These are phyloP conservation scores for Saccharomycopsis crataegensis DNA, from an alignment of 1,139 yeast species.

Conservation along the genomic window DNA sequence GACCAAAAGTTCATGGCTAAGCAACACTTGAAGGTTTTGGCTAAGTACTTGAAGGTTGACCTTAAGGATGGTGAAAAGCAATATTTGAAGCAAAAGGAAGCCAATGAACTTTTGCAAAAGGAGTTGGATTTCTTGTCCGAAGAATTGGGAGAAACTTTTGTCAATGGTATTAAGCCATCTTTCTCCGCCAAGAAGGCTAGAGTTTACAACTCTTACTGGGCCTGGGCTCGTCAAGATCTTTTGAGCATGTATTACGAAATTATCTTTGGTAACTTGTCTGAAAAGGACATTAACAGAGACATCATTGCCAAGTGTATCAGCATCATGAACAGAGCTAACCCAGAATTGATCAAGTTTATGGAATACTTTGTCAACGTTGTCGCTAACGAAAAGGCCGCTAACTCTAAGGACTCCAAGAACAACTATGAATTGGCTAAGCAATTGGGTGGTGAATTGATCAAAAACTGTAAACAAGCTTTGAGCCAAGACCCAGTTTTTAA, in stretches of 20 bases:
- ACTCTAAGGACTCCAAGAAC: slow-evolving; percentile 23
- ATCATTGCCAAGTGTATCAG: slow-evolving; percentile 94
- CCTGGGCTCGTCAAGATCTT: slow-evolving; percentile 98
- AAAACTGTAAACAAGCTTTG: slow-evolving; percentile 86
- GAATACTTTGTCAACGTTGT: slow-evolving; percentile 94
- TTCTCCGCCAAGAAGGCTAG: slow-evolving; percentile 92
- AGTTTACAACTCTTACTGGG: slow-evolving; percentile 96
- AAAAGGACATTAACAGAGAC: slow-evolving; percentile 78
- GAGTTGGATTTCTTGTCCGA: slow-evolving; percentile 90
- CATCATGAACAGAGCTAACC: slow-evolving; percentile 96
- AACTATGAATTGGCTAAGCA: slow-evolving; percentile 75
- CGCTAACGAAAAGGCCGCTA: slow-evolving; percentile 82
- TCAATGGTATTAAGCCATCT: slow-evolving; percentile 83
- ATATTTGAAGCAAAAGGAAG: slow-evolving; percentile 80
- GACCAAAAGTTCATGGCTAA: slow-evolving; percentile 85
- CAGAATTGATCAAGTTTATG: slow-evolving; percentile 90
- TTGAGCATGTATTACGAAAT: slow-evolving; percentile 91
- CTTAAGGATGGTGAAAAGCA: slow-evolving; percentile 86
- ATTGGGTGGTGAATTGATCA: slow-evolving; percentile 88
- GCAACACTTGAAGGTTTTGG: slow-evolving; percentile 92
- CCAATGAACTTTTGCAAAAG: slow-evolving; percentile 72
- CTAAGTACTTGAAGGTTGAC: slow-evolving; percentile 90
- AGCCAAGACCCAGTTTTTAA: slow-evolving; percentile 84
- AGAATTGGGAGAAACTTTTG: slow-evolving; percentile 94
- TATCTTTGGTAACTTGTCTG: slow-evolving; percentile 80